Conservation (phyloP, 2,329 filamentous ascomycete species). For the Hypomyces rosellus region DNA sequence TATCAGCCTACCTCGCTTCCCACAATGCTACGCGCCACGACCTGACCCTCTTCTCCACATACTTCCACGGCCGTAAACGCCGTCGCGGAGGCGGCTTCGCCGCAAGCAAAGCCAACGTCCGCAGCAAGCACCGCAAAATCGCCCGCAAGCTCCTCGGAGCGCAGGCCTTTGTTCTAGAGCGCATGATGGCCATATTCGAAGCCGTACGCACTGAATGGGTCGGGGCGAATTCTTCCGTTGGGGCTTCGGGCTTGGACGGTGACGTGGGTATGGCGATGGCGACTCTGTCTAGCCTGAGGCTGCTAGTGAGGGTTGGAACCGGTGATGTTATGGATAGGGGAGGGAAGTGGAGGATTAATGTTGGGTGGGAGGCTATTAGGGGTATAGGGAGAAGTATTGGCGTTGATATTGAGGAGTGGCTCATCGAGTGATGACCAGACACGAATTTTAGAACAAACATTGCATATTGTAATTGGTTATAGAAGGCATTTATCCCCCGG, state of each 20-base stretch:
- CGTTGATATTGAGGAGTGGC: constrained; percentile 73
- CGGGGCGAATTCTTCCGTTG: constrained; percentile 22
- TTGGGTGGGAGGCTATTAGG: constrained; percentile 70
- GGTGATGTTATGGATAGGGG: constrained; percentile 62
- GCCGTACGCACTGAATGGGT: constrained; percentile 56
- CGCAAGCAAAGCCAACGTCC: constrained; percentile 23
- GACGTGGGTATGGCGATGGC: constrained; percentile 61
- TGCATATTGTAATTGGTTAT: too few species aligned
- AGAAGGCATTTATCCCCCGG: too few species aligned
- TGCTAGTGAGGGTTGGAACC: constrained; percentile 59
- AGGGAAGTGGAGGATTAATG: constrained; percentile 70
- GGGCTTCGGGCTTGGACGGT: constrained; percentile 37
- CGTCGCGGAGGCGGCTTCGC: constrained; percentile 43
- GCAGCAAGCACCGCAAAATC: constrained; percentile 61
- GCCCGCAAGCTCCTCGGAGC: constrained; percentile 71
- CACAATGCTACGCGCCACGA: constrained; percentile 74
- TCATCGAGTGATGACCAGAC: constrained; percentile 49
- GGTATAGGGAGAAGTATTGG: constrained; percentile 66
- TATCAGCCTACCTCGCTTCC: constrained; percentile 74
- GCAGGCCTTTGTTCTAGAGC: constrained; percentile 69
- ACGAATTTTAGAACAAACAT: too few species aligned
- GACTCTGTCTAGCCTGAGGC: constrained; percentile 63
- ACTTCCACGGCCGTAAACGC: constrained; percentile 47
- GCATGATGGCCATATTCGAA: constrained; percentile 71
- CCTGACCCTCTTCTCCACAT: constrained; percentile 67